These are phyloP conservation scores for Begonia masoniana DNA, from an alignment of 306 rosid genomes.

Conservation along the genomic window DNA sequence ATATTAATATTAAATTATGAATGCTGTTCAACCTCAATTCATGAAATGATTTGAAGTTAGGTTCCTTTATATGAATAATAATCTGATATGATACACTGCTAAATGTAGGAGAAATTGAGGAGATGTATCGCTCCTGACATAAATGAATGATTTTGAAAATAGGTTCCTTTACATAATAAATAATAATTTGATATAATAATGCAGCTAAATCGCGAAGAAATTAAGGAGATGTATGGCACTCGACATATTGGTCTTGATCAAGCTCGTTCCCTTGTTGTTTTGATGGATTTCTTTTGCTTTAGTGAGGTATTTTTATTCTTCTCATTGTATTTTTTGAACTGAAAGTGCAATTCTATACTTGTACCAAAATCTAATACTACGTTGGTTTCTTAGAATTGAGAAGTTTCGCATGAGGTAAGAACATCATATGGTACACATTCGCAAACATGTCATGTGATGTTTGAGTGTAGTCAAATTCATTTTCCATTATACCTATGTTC, in stretches of 20 bases:
- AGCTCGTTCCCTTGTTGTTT: conserved; percentile 70
- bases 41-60: no score
- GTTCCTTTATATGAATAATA: not conserved
- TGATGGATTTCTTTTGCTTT: conserved; percentile 98
- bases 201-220: conserved; percentile 56
- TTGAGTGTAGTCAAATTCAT: no score
- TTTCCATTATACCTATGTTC: no score
- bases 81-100: conserved; percentile 32
- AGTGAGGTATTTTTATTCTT: conserved; percentile 59
- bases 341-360: no score
- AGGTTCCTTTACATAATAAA: not conserved
- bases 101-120: conserved; percentile 41
- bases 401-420: no score
- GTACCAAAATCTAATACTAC: no score
- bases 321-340: conserved; percentile 1
- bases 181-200: conserved; percentile 5
- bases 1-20: no score
- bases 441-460: no score
- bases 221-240: conserved; percentile 62
- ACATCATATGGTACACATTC: no score
- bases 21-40: no score
- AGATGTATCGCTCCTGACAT: conserved; percentile 64
- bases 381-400: no score
- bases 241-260: conserved; percentile 91
- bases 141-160: not conserved